Percentiles rank a stretch among this genome's conserved stretches.
Evolutionary conservation across 331 rosid species (phyloP).

Genomic region (Telfairia occidentalis): DNA sequence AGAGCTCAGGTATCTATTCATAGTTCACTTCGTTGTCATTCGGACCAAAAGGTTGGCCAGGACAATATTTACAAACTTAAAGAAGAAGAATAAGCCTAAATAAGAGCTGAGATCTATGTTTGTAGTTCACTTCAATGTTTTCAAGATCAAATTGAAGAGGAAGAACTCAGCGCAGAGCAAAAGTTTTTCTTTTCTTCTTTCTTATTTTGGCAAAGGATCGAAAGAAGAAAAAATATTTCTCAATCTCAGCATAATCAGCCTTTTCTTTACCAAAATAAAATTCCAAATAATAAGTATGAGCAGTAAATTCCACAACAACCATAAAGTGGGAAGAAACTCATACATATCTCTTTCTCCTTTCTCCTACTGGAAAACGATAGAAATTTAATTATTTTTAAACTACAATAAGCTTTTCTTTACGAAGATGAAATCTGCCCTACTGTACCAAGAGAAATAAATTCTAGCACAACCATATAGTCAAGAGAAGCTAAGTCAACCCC

Average conservation of each 20-base stretch:
- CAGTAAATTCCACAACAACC: background rate
- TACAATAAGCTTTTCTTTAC: background rate
- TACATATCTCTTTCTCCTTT: background rate
- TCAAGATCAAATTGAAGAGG: background rate
- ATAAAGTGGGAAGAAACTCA: background rate
- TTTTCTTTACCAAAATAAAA: background rate
- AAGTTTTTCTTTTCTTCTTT: background rate
- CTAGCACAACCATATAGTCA: conserved; percentile 1
- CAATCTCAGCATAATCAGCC: background rate
- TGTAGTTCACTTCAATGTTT: background rate
- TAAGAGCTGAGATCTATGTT: conserved; percentile 29
- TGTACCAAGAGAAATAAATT: background rate
- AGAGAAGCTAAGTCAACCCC: conserved; percentile 2
- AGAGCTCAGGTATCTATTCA: conserved; percentile 36
- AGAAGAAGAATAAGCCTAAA: background rate
- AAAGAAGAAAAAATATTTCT: background rate
- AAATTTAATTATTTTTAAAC: background rate
- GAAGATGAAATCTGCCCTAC: background rate
- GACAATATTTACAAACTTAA: background rate
- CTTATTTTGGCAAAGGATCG: background rate
- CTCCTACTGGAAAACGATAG: background rate
- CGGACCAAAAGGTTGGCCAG: background rate
- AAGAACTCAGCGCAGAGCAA: background rate
- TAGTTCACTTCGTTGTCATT: background rate
- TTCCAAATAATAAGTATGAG: background rate